phyloP scores from a whole-genome alignment of 257 asterid species.

The Salvia splendens region DNA sequence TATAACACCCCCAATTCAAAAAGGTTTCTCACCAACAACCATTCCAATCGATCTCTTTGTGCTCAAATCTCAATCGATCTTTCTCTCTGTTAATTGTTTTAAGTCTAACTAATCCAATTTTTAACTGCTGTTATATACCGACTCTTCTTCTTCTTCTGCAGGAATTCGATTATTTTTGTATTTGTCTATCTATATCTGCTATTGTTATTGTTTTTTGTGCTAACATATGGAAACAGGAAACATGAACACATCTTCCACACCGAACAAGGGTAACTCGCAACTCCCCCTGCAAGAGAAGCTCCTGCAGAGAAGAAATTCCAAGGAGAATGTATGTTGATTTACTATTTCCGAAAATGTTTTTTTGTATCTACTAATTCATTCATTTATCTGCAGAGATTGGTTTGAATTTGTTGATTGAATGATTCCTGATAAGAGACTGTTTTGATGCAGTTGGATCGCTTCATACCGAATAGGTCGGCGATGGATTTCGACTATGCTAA shows the following conservation, averaged over 20 bases:
- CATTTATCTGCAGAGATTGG: no score
- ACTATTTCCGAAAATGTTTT: neutral
- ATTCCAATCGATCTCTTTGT: no score
- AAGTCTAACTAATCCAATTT: no score
- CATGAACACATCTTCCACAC: conserved; percentile 45
- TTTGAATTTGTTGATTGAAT: neutral
- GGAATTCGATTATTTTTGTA: neutral
- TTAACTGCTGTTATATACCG: no score
- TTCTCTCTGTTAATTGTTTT: neutral
- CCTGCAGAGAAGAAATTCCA: conserved; percentile 56
- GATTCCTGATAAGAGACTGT: neutral
- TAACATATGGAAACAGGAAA: conserved; percentile 77
- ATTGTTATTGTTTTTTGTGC: conserved; percentile 26
- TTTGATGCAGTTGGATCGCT: conserved; percentile 77
- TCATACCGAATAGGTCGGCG: conserved; percentile 95
- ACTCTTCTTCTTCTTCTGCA: no score
- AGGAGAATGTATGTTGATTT: conserved; percentile 59
- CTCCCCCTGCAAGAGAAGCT: conserved; percentile 68
- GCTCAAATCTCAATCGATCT: no score
- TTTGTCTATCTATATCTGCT: neutral
- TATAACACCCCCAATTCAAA: no score
- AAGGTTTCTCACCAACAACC: no score
- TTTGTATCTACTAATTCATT: no score
- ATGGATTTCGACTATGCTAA: conserved; percentile 89
- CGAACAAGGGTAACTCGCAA: conserved; percentile 52